Evolutionary conservation across 2,329 filamentous ascomycete species (phyloP), one percentile per base, ranked within the genome.

Genomic region (Hymenoscyphus occultus): DNA sequence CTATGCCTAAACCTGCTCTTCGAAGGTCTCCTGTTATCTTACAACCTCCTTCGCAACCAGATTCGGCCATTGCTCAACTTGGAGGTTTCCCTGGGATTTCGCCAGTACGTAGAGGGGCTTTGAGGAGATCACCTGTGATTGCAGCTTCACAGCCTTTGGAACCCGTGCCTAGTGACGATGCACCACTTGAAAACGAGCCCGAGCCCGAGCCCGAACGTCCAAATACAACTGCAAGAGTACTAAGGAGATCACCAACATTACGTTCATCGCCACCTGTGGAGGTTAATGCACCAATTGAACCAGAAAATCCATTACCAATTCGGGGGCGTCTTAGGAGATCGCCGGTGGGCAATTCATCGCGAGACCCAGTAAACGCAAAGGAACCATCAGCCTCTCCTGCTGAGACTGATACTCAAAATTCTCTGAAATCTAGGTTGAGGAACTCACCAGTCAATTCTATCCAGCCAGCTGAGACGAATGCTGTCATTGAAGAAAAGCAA

Each of bases 61-160:
- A 62, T 7, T 19, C 45, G 28, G 22, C 10, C 3, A 62, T 62
- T 39, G 48, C 45, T 39, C 45, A 45, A 40, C 56, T 48, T 56
- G 60, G 48, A 42, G 12, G 45, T 28, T 48, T 22, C 32, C 60
- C 39, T 28, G 45, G 31, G 10, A 48, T 48, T 12, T 48, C 60
- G 13, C 60, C 60, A 39, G 28, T 56, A 35, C 60, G 60, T 16
- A 68, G 64, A 42, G 51, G 42, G 12, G 66, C 61, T n/a, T 54
- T 68, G 16, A 64, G 64, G 13, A 63, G 66, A 35, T 64, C 66
- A 12, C 64, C 64, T 42, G 35, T 63, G 16, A 32, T 51, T 28
- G 59, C 10, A 31, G 19, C 40, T 28, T 31, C 39, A 32, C 54
- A 51, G 28, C 62, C 56, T 60, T 10, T 58, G 9, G 39, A 22